Conservation (phyloP, 1,284 basidiomycete genomes). For the Ceratobasidium sp. region DNA sequence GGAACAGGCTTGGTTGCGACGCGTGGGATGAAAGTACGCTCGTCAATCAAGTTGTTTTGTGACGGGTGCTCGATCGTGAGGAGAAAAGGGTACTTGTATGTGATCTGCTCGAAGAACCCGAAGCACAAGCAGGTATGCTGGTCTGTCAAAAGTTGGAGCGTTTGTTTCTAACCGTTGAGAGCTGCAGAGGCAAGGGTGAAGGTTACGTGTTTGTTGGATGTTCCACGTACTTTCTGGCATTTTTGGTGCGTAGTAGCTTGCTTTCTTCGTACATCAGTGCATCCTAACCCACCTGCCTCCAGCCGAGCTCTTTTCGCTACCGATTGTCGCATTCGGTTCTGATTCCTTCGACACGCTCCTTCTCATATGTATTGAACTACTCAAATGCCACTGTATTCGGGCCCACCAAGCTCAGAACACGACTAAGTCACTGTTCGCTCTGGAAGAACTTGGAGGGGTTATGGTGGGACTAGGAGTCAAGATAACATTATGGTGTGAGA, state of each 20-base stretch:
- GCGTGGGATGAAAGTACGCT: conserved; percentile 96
- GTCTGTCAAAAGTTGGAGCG: not conserved
- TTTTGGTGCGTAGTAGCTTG: not conserved
- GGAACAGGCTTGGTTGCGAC: conserved; percentile 58
- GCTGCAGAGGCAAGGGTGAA: conserved; percentile 31
- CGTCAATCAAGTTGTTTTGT: conserved; percentile 93
- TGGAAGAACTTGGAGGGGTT: not conserved
- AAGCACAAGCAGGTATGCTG: conserved; percentile 97
- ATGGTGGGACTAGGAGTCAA: not conserved
- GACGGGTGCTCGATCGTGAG: conserved; percentile 88
- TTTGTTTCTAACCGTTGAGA: not conserved
- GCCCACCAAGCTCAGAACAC: not conserved
- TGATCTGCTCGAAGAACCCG: conserved; percentile 93
- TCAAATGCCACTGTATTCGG: not conserved
- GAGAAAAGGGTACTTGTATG: conserved; percentile 92
- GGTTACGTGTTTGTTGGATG: not conserved
- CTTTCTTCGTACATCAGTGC: not conserved
- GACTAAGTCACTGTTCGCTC: not conserved
- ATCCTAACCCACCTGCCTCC: not conserved
- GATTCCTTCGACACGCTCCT: not conserved
- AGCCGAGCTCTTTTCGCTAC: not conserved
- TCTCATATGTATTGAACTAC: not conserved
- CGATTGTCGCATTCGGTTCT: not conserved
- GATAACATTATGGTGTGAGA: not conserved
- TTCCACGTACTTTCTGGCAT: no score